A percentile compares a stretch with the other conserved stretches of the same genome.
Conservation (phyloP, 1,284 basidiomycete genomes). For the Pisolithus thermaeus region DNA sequence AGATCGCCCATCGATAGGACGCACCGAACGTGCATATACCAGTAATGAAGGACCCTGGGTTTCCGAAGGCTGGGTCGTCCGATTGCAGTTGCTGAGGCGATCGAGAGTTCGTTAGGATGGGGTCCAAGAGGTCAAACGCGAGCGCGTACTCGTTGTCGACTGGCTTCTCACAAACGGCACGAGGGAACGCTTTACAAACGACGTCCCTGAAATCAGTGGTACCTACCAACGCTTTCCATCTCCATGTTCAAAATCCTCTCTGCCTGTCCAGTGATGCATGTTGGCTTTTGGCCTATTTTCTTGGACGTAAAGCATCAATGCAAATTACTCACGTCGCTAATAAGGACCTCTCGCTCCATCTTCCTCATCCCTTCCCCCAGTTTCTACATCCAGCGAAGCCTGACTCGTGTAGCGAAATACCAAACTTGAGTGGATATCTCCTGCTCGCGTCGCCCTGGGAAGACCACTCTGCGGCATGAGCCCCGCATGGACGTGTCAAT, state of each 20-base stretch:
- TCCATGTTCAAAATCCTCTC: slow-evolving; percentile 77
- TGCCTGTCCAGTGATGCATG: slow-evolving; percentile 35
- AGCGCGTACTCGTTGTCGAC: slow-evolving; percentile 36
- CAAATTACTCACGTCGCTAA: slow-evolving; percentile 46
- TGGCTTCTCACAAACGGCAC: slow-evolving; percentile 13
- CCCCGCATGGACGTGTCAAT: slow-evolving; percentile 80
- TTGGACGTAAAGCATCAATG: neutral
- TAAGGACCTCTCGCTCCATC: slow-evolving; percentile 47
- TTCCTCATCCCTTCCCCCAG: slow-evolving; percentile 31
- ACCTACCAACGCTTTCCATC: slow-evolving; percentile 70
- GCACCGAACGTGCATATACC: slow-evolving; percentile 55
- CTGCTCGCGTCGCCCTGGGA: slow-evolving; percentile 82
- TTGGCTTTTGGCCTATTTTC: neutral
- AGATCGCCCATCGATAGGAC: slow-evolving; percentile 21
- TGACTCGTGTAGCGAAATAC: slow-evolving; percentile 82
- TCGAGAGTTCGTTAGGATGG: slow-evolving; percentile 64
- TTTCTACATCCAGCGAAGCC: slow-evolving; percentile 31
- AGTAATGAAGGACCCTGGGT: slow-evolving; percentile 36
- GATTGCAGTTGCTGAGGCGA: slow-evolving; percentile 47
- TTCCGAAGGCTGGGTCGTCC: slow-evolving; percentile 76
- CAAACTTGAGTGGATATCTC: slow-evolving; percentile 76
- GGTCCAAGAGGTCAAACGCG: slow-evolving; percentile 71
- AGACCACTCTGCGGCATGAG: slow-evolving; percentile 74
- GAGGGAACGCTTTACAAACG: slow-evolving; percentile 30
- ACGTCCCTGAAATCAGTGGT: slow-evolving; percentile 75